A percentile compares a stretch with the other conserved stretches of the same genome.
Conservation (phyloP, 139 green algal species). For the Haematococcus lacustris region DNA sequence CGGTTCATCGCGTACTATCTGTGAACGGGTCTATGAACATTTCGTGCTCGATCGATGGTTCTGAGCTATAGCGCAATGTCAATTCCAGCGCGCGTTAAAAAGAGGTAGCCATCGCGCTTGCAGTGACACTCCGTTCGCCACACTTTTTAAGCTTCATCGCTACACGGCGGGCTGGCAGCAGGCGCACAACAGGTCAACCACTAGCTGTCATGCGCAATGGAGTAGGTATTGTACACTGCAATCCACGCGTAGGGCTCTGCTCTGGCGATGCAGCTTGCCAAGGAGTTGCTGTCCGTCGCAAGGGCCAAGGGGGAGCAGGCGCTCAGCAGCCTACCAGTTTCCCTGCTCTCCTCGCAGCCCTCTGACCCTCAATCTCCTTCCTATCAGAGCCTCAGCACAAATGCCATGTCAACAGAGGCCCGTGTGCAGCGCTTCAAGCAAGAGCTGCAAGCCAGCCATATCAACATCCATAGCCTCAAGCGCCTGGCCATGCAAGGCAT, state of each 20-base stretch:
- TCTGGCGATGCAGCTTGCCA: conserved; percentile 11
- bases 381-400: neutral
- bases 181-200: too few relatives aligned
- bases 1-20: too few relatives aligned
- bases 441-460: conserved; percentile 31
- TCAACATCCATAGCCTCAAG: conserved; percentile 52
- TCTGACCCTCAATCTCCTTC: neutral
- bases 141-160: too few relatives aligned
- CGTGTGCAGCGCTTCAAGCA: conserved; percentile 33
- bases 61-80: too few relatives aligned
- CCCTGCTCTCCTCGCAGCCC: too few relatives aligned
- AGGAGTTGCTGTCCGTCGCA: conserved; percentile 9
- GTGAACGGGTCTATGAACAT: neutral
- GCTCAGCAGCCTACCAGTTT: too few relatives aligned
- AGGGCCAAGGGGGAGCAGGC: conserved; percentile 1
- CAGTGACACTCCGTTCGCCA: too few relatives aligned
- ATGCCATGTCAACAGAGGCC: conserved; percentile 3
- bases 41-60: too few relatives aligned
- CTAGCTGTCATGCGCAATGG: too few relatives aligned
- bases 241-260: neutral
- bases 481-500: conserved; percentile 60
- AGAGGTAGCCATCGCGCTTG: too few relatives aligned
- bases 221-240: neutral
- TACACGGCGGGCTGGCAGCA: too few relatives aligned
- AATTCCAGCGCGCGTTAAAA: too few relatives aligned